Conservation (phyloP, 2,329 filamentous ascomycete genomes). For the Colletotrichum chrysophilum region DNA sequence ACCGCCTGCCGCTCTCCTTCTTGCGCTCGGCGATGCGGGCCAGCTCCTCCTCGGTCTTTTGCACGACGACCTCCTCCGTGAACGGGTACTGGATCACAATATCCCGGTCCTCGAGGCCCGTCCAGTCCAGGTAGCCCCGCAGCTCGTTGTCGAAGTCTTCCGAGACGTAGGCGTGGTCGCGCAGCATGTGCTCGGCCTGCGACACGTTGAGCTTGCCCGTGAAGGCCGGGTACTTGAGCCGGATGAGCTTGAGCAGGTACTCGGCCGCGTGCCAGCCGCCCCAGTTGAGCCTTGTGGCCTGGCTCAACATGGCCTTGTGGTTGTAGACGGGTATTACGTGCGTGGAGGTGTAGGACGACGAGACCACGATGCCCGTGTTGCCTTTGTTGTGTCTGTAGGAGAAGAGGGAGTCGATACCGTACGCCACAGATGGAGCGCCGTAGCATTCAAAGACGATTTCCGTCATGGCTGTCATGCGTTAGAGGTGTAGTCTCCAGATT, state of each 20-base stretch:
- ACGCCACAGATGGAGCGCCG: slow-evolving; percentile 84
- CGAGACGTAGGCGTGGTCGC: slow-evolving; percentile 89
- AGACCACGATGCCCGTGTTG: slow-evolving; percentile 84
- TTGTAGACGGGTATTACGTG: slow-evolving; percentile 94
- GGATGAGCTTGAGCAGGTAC: slow-evolving; percentile 87
- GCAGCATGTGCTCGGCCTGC: slow-evolving; percentile 87
- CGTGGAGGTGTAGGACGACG: slow-evolving; percentile 91
- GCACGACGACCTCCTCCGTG: slow-evolving; percentile 85
- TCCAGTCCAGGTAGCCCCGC: slow-evolving; percentile 83
- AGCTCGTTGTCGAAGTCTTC: slow-evolving; percentile 83
- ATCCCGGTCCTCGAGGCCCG: slow-evolving; percentile 87
- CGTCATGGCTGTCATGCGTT: slow-evolving; percentile 75
- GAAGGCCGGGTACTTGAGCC: slow-evolving; percentile 90
- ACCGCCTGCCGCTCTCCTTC: slow-evolving; percentile 87
- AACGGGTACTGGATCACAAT: slow-evolving; percentile 91
- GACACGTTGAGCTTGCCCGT: slow-evolving; percentile 83
- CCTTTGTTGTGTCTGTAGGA: slow-evolving; percentile 94
- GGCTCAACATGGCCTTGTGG: slow-evolving; percentile 80
- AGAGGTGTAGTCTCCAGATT: slow-evolving; percentile 28
- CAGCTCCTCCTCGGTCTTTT: slow-evolving; percentile 95
- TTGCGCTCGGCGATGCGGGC: slow-evolving; percentile 90
- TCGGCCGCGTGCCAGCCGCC: slow-evolving; percentile 89
- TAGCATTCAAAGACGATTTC: slow-evolving; percentile 98
- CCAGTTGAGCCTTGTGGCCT: slow-evolving; percentile 93
- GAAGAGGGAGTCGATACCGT: slow-evolving; percentile 96